A percentile compares a stretch with the other conserved stretches of the same genome.
phyloP scores from a whole-genome alignment of 805 yeast species.

The Jamesozyma spencerorum region DNA sequence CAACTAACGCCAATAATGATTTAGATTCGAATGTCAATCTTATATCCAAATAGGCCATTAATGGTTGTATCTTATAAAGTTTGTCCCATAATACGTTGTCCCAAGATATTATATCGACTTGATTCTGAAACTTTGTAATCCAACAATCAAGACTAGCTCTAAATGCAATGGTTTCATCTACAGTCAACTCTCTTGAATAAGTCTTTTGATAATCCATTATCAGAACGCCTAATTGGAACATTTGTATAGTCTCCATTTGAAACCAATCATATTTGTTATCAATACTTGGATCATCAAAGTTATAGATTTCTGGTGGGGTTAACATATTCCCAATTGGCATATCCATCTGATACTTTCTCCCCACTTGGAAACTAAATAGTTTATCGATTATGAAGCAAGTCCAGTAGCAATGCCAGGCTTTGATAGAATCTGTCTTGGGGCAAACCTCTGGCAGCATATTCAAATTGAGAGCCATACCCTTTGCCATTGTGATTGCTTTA shows the following conservation, averaged over 20 bases:
- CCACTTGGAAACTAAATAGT: constrained; percentile 43
- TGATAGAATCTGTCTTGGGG: constrained; percentile 32
- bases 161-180: constrained; percentile 9
- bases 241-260: constrained; percentile 12
- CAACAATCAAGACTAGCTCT: constrained; percentile 12
- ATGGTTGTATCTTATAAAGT: constrained; percentile 12
- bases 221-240: constrained; percentile 17
- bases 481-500: constrained; percentile 35
- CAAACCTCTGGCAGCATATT: constrained; percentile 23
- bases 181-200: constrained; percentile 14
- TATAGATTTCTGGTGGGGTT: constrained; percentile 8
- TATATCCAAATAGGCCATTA: constrained; percentile 18
- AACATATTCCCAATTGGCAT: constrained; percentile 16
- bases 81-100: background rate
- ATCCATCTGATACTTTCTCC: constrained; percentile 33
- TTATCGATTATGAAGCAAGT: constrained; percentile 46
- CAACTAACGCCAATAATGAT: constrained; percentile 14
- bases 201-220: constrained; percentile 14
- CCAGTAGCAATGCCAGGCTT: constrained; percentile 48
- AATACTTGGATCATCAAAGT: constrained; percentile 1
- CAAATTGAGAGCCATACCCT: constrained; percentile 37
- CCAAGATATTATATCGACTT: background rate
- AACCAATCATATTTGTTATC: constrained; percentile 15
- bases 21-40: constrained; percentile 16
- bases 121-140: constrained; percentile 5